Evolutionary conservation across 2,329 filamentous ascomycete genomes (phyloP).

Genomic region (Tolypocladium paradoxum): DNA sequence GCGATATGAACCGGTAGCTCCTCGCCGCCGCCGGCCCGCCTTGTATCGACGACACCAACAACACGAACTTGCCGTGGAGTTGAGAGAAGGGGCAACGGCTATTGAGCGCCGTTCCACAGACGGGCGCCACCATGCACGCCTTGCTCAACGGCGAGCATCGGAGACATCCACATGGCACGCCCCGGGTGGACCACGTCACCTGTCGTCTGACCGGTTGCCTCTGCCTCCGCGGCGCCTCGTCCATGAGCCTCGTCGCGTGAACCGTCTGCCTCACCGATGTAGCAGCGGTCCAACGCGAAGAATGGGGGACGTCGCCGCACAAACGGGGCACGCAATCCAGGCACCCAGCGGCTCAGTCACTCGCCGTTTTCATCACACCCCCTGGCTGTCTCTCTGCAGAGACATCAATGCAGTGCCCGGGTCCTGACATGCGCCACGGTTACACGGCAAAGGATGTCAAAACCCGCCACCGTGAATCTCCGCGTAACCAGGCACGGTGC

Average conservation of each 20-base stretch:
- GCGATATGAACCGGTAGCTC: too few relatives aligned
- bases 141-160: not conserved
- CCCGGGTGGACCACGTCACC: not conserved
- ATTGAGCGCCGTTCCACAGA: not conserved
- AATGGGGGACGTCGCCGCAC: not conserved
- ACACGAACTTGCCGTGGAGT: not conserved
- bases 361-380: not conserved
- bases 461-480: not conserved
- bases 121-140: not conserved
- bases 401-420: not conserved
- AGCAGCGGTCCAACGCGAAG: not conserved
- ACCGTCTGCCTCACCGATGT: not conserved
- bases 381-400: not conserved
- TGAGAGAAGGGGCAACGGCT: not conserved
- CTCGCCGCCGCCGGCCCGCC: not conserved
- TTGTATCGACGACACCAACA: not conserved
- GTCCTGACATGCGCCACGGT: slow-evolving; percentile 1
- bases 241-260: not conserved
- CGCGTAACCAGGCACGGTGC: not conserved
- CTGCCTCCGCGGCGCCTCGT: not conserved
- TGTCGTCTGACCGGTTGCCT: not conserved
- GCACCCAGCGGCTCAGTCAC: not conserved
- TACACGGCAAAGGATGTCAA: not conserved
- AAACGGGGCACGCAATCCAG: not conserved
- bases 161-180: not conserved